Base-by-base conservation (phyloP, 2,329 filamentous ascomycete genomes). In the Phaeosphaeriaceae sp. region DNA sequence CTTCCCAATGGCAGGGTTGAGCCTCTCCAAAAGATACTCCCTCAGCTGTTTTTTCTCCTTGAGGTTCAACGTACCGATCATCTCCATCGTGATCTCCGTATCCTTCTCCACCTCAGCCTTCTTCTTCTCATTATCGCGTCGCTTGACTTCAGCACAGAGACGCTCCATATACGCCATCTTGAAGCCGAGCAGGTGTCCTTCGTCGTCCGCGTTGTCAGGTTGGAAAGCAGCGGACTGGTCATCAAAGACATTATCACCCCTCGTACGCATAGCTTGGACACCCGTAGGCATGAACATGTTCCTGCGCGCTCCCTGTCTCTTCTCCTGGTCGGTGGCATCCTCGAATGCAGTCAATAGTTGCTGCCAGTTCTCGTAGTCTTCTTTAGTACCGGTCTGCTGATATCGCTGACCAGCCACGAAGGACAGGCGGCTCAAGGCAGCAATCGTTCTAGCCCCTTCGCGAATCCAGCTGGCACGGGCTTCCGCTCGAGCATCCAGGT, bases 101-200 rank as follows among this genome's bases (percentile, higher is more conserved):
- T 51, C 57, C 2, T n/a, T 49, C 2, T 49, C 46, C 21, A 49
- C 27, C 5, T 31, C 33, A 3, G 13, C 31, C 54, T 25, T 41
- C 11, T 36, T 52, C 9, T 56, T 58, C 4, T 41, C 50, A 21
- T 19, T 46, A 2, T 48, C 40, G 6, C 22, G n/a, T 1, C 41
- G 36, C 53, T 51, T 47, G 7, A 56, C 54, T 51, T 68, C 65
- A 3, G 55, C 62, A 36, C 60, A 60, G 20, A 61, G 19, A 1
- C 61, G 51, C 58, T 71, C 68, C 63, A 68, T 64, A 24, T 65
- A 20, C 53, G 66, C 68, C 68, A 68, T 66, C 31, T 54, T 25
- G 11, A 48, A 61, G 0, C 68, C 63, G 1, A 69, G 33, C 48
- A 69, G 9, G 20, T 51, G 51, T 6, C 57, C 58, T 33, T 53